Percentiles rank a stretch among this genome's conserved stretches.
phyloP scores from a whole-genome alignment of 306 rosid genomes.

The Prunus dulcis region DNA sequence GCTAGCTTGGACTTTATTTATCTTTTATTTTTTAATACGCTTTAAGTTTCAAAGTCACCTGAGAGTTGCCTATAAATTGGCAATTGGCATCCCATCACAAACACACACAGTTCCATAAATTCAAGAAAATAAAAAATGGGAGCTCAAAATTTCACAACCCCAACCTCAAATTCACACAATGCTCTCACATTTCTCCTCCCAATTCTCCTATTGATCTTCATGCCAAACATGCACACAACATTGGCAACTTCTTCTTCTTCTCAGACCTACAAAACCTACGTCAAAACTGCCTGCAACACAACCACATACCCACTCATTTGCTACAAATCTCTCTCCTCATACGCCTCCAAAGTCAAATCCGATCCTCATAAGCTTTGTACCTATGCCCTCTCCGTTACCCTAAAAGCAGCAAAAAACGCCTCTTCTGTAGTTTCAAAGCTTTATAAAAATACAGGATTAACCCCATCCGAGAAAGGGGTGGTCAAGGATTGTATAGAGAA shows the following conservation, averaged over 20 bases:
- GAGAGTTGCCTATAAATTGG: constrained; percentile 1
- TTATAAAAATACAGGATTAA: background rate
- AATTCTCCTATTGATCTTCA: background rate
- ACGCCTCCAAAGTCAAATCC: constrained; percentile 39
- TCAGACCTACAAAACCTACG: constrained; percentile 8
- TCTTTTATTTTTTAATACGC: background rate
- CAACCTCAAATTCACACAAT: background rate
- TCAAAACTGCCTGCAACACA: constrained; percentile 16
- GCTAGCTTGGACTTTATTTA: background rate
- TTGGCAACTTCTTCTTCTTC: constrained; percentile 4
- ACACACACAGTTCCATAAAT: background rate
- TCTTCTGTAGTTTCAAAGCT: constrained; percentile 25
- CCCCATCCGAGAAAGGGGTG: constrained; percentile 10
- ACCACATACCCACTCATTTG: constrained; percentile 46
- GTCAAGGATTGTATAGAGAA: constrained; percentile 42
- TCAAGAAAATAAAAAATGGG: background rate
- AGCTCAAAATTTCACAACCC: background rate
- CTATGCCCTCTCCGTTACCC: constrained; percentile 34
- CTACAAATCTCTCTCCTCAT: constrained; percentile 32
- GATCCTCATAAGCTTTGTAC: constrained; percentile 41
- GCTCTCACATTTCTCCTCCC: background rate
- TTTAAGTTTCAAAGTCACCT: background rate
- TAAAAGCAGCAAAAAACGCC: constrained; percentile 20
- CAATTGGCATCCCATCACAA: background rate
- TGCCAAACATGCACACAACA: background rate